Evolutionary conservation across 768 basidiomycete species (phyloP), one percentile per base, ranked within the genome.

Genomic region (Lactarius deliciosus): DNA sequence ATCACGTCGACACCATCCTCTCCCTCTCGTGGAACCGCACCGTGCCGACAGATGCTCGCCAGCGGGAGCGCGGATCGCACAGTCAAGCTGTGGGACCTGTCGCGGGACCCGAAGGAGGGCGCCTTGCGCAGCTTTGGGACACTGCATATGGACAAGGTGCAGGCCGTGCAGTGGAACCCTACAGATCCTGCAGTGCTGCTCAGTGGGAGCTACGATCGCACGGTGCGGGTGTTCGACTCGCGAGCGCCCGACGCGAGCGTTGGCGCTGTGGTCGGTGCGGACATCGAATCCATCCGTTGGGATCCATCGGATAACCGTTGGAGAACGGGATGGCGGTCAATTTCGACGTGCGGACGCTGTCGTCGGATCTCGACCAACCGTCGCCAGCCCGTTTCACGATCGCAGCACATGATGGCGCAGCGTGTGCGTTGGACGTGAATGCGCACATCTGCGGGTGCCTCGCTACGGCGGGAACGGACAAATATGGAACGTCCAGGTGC

Each of bases 31-130:
- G 97, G 96, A 98, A 97, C 74, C 88, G 82, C 64, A 79, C 83
- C 2, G 94, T 96, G 73, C 83, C n/a, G 94, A n/a, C 93, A 96
- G 72, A 80, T 98, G 58, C 82, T 99, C 6, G 92, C 96, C 0
- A 94, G 91, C 57, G 92, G 92, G 3, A 93, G 91, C 62, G 97
- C 97, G 1, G 97, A 99, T 78, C 84, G 87, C 62, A 98, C 96
- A 0, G 94, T 99, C 68, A 99, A 99, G 77, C 79, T 99, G 32
- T 99, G 97, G 97, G 97, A 99, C 79, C 81, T 99, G 63, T 89
- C 83, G 43, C 83, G 92, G 16, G 83, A 86, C 61, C 85, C 86
- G 5, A 76, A 75, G 6, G 73, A 72, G 66, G 86, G 83, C 20
- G 96, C 96, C 28, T 85, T 98, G 72, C 83, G 93, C 65, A 94